Evolutionary conservation across 2,329 filamentous ascomycete species (phyloP), one percentile per base, ranked within the genome.

Genomic region (Aspergillus ustus): DNA sequence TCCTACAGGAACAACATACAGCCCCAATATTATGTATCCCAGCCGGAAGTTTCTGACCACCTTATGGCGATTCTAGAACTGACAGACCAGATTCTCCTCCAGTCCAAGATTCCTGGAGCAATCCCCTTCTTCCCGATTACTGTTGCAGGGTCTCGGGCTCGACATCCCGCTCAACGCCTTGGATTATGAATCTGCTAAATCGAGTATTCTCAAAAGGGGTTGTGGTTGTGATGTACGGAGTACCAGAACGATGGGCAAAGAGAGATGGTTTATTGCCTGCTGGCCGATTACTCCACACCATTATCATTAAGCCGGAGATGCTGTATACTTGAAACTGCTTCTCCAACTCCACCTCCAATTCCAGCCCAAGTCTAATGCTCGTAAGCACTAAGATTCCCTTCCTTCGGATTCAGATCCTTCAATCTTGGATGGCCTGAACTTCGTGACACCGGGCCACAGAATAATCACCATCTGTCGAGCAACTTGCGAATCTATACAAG

Each of bases 1-100:
- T 28, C 50, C 28, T 40, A 43, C 20, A 40, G 51, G 51, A 25
- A 40, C 51, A 53, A 53, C n/a, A 40, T 43, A 13, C 51, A 43
- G 51, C 17, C 2, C 51, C 51, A 25, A 31, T 25, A 15, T 22
- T 53, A n/a, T n/a, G n/a, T n/a, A 13, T 20, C 31, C 7, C 20
- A 9, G 7, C 5, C 31, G 4, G 45, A 48, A 4, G 11, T 25
- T 15, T 48, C 4, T 13, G 45, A 48, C 8, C 45, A 48, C 15
- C 19, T 48, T 13, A 48, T 15, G 28, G 45, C 20, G 19, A 25
- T 28, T 8, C 20, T 48, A 15, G 45, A 48, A 11, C 45, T 25
- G 1, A 2, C 45, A 6, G 45, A 48, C 4, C 45, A 25, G 19
- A 22, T 48, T 1, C 15, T 48, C 2, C 4, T 13, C 7, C 19